A percentile compares a stretch with the other conserved stretches of the same genome.
phyloP scores from a whole-genome alignment of 495 filamentous ascomycete species.

The Daldinia loculata region DNA sequence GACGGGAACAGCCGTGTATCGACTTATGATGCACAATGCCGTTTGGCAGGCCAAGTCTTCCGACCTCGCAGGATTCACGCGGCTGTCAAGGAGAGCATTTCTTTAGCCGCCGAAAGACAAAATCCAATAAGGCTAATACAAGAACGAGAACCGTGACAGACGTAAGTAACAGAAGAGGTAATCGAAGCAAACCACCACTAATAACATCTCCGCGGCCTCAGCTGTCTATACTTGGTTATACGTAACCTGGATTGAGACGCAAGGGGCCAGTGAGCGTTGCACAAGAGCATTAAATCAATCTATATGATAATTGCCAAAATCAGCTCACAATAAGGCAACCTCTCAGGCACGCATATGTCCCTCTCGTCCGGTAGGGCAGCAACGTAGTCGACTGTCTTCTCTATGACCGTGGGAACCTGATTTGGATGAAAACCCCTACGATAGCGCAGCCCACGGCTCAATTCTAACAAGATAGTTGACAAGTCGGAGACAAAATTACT shows the following conservation, averaged over 20 bases:
- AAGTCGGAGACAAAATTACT: conserved; percentile 12
- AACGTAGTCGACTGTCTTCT: conserved; percentile 22
- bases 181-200: conserved; percentile 6
- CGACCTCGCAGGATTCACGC: conserved; percentile 8
- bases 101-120: background rate
- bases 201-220: conserved; percentile 2
- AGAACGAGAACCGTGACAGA: background rate
- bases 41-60: background rate
- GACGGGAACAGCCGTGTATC: conserved; percentile 12
- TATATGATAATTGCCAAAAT: conserved; percentile 18
- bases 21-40: conserved; percentile 5
- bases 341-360: conserved; percentile 23
- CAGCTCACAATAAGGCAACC: conserved; percentile 11
- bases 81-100: background rate
- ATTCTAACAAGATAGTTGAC: conserved; percentile 9
- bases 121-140: background rate
- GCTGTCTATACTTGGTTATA: conserved; percentile 7
- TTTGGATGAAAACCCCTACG: conserved; percentile 12
- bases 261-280: conserved; percentile 17
- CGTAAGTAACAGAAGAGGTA: conserved; percentile 2
- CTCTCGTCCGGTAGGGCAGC: conserved; percentile 39
- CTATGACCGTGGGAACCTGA: conserved; percentile 23
- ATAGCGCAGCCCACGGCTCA: conserved; percentile 9
- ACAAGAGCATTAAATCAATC: conserved; percentile 29
- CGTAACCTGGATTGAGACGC: conserved; percentile 9